A percentile compares a stretch with the other conserved stretches of the same genome.
phyloP scores from a whole-genome alignment of 768 basidiomycete species.

The Collybia sordida region DNA sequence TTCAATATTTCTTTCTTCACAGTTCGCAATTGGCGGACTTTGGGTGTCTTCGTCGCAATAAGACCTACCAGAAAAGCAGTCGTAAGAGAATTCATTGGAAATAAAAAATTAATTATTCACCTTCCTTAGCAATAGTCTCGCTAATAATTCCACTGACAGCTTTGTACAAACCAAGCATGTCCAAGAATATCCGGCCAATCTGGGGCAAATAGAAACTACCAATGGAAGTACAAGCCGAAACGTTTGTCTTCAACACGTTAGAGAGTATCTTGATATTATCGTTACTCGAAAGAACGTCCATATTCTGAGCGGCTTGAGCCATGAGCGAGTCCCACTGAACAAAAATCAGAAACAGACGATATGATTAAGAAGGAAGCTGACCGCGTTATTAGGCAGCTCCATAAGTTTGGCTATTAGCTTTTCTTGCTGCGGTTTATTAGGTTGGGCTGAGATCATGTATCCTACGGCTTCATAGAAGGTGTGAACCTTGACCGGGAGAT shows the following conservation, averaged over 20 bases:
- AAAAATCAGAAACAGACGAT: conserved; percentile 2
- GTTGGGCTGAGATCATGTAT: conserved; percentile 99
- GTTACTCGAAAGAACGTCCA: conserved; percentile 85
- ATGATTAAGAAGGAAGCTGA: conserved; percentile 34
- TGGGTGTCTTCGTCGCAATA: conserved; percentile 95
- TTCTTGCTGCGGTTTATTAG: conserved; percentile 96
- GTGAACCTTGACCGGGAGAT: conserved; percentile 56
- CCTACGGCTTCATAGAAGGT: conserved; percentile 99
- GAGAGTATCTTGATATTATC: conserved; percentile 97
- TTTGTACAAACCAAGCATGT: conserved; percentile 97
- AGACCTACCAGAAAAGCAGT: conserved; percentile 47
- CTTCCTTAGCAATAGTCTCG: conserved; percentile 84
- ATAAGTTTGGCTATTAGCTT: conserved; percentile 92
- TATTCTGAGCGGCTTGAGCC: conserved; percentile 89
- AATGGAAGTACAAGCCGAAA: conserved; percentile 95
- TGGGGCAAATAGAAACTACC: conserved; percentile 98
- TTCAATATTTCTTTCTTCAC: conserved; percentile 99
- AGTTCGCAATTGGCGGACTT: conserved; percentile 89
- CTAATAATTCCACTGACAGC: conserved; percentile 97
- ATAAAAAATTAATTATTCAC: conserved; percentile 30
- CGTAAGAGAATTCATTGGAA: too few relatives aligned
- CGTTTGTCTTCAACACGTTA: conserved; percentile 98
- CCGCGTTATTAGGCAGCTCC: conserved; percentile 96
- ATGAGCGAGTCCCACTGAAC: conserved; percentile 94
- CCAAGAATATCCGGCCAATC: conserved; percentile 91